These are phyloP conservation scores for Peterozyma xylosa DNA, from an alignment of 805 yeast species.

Conservation along the genomic window DNA sequence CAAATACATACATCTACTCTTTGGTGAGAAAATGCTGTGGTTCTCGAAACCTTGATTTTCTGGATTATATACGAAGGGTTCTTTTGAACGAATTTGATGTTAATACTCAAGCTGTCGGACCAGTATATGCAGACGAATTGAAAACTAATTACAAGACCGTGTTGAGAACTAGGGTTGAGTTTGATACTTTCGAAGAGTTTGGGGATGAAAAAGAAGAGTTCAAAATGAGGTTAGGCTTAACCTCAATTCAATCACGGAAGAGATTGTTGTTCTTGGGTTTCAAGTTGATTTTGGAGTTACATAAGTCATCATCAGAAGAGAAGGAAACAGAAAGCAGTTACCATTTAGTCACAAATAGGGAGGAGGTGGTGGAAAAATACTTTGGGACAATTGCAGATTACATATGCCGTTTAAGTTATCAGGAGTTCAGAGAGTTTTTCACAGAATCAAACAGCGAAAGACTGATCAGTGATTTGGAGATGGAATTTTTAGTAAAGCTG, in stretches of 20 bases:
- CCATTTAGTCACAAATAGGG: no score
- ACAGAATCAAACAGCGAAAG: background rate
- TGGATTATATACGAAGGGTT: conserved; percentile 9
- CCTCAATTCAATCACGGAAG: no score
- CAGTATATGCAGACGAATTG: conserved; percentile 5
- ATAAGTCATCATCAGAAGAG: no score
- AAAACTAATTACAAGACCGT: background rate
- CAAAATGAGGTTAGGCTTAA: no score
- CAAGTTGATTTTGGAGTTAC: no score
- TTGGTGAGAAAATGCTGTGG: conserved; percentile 1
- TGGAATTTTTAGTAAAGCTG: background rate
- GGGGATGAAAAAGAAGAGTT: background rate
- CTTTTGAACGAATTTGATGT: conserved; percentile 13
- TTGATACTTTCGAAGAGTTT: background rate
- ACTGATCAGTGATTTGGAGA: background rate
- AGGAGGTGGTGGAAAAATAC: no score
- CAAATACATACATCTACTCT: conserved; percentile 4
- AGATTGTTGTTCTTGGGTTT: no score
- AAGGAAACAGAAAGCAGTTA: no score
- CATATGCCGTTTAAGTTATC: background rate
- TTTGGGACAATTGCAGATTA: no score
- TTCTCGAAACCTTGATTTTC: conserved; percentile 8
- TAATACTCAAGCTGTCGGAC: background rate
- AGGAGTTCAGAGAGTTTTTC: background rate
- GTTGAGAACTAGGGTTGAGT: background rate